Percentiles rank a stretch among this genome's conserved stretches.
phyloP scores from a whole-genome alignment of 2,329 filamentous ascomycete species.

The Colletotrichum chrysophilum region DNA sequence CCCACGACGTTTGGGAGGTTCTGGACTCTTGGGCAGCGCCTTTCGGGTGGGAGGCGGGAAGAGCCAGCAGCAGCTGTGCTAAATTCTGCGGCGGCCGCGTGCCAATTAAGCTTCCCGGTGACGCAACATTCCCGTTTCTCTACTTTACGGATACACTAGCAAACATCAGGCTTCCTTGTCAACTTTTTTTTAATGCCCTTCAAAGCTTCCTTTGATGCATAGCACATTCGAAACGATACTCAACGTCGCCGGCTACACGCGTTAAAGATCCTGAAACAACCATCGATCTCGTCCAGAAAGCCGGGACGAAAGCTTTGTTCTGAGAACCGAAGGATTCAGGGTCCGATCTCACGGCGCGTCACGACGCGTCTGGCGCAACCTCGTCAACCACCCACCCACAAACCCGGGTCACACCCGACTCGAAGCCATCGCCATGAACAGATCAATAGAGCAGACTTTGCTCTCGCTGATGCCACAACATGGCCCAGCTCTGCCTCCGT shows the following conservation, averaged over 20 bases:
- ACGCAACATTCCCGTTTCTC: constrained; percentile 16
- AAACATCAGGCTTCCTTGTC: neutral
- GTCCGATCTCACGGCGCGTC: neutral
- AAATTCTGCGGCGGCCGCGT: neutral
- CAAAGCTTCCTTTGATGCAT: neutral
- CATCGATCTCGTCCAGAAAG: neutral
- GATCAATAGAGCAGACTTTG: constrained; percentile 75
- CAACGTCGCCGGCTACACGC: neutral
- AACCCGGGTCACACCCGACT: neutral
- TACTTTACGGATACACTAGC: neutral
- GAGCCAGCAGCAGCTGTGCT: neutral
- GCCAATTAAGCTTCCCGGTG: constrained; percentile 18
- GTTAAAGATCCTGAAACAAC: neutral
- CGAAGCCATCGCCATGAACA: constrained; percentile 64
- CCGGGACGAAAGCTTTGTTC: neutral
- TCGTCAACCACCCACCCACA: neutral
- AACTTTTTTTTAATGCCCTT: neutral
- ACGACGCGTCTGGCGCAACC: constrained; percentile 6
- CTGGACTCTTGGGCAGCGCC: neutral
- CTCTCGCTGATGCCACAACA: constrained; percentile 77
- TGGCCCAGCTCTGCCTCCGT: constrained; percentile 67
- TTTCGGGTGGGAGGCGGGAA: neutral
- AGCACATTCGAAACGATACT: neutral
- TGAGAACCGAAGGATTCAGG: neutral
- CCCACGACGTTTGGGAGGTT: neutral